Evolutionary conservation across 2,329 filamentous ascomycete species (phyloP).

Genomic region (Pestalotiopsis sp.): DNA sequence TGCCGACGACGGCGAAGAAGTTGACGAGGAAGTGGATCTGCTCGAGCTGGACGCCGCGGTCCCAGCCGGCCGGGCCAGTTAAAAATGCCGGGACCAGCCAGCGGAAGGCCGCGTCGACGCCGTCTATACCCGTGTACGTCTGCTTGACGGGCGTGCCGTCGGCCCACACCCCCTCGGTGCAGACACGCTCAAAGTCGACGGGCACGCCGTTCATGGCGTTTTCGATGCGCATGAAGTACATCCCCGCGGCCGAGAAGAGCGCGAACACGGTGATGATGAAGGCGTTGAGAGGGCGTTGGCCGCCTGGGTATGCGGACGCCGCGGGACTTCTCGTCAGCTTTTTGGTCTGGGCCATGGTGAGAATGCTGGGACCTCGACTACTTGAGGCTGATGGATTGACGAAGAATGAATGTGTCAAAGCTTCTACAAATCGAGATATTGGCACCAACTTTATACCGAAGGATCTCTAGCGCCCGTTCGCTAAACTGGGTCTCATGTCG

Average conservation of each 20-base stretch:
- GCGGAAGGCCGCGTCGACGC: constrained; percentile 18
- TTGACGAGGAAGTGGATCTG: constrained; percentile 29
- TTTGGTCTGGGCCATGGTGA: neutral
- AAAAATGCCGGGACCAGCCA: constrained; percentile 26
- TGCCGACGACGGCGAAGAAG: constrained; percentile 25
- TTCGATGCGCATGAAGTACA: constrained; percentile 1
- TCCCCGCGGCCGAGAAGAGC: neutral
- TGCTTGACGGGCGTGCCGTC: constrained; percentile 24
- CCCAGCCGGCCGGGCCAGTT: constrained; percentile 25
- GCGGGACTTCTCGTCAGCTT: neutral
- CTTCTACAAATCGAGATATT: too few species aligned
- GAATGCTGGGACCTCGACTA: too few species aligned
- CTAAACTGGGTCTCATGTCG: too few species aligned
- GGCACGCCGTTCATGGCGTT: neutral
- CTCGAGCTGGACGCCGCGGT: constrained; percentile 23
- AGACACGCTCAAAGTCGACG: neutral
- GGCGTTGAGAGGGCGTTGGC: neutral
- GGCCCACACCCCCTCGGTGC: neutral
- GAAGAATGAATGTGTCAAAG: too few species aligned
- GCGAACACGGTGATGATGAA: neutral
- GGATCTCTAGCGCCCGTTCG: too few species aligned
- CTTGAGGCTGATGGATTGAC: too few species aligned
- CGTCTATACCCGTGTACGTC: constrained; percentile 24
- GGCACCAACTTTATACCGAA: too few species aligned
- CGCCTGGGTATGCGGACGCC: neutral